Evolutionary conservation across 495 filamentous ascomycete genomes (phyloP), one percentile per base, ranked within the genome.

Genomic region (Lasiosphaeria ovina): DNA sequence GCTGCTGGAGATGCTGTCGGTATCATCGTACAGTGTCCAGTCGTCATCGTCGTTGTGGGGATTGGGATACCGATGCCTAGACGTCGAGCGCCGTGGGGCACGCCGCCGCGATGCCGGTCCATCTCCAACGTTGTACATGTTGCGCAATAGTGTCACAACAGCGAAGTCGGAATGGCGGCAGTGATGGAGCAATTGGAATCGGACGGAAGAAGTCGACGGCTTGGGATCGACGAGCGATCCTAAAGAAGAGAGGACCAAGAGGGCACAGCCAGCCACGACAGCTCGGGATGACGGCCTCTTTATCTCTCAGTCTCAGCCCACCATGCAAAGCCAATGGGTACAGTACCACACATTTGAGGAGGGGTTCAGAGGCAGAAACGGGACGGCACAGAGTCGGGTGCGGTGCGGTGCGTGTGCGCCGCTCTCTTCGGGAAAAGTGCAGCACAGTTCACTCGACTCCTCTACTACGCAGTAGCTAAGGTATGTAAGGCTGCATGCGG

Each of bases 1-100:
- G 12, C 44, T 47, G 12, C 5, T 11, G 44, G 12, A 11, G 44
- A 24, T 2, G 24, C 24, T 24, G 1, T 58, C 62, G 35, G 4
- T 24, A 33, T 66, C 63, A 8, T 55, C 62, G 36, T 50, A 63
- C 34, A 58, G 10, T 16, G 58, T 56, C 34, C 35, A 54, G 17
- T 53, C 61, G 52, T 64, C 65, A 32, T 63, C 58, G 40, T 58
- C 49, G 35, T 8, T 1, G n/a, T 14, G 35, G 8, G 36, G 49
- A 24, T 24, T 24, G 24, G 24, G 24, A 24, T 24, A 24, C 24
- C 24, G 24, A 24, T 24, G 24, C 24, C 24, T 24, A 2, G 24
- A 24, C 24, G 24, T 24, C 24, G 24, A 24, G 9, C 10, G 17
- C 16, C 17, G 4, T 51, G 5, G 38, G 38, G 14, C 44, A 47